phyloP scores from a whole-genome alignment of 2,329 filamentous ascomycete species.

The Aureobasidium pullulans region DNA sequence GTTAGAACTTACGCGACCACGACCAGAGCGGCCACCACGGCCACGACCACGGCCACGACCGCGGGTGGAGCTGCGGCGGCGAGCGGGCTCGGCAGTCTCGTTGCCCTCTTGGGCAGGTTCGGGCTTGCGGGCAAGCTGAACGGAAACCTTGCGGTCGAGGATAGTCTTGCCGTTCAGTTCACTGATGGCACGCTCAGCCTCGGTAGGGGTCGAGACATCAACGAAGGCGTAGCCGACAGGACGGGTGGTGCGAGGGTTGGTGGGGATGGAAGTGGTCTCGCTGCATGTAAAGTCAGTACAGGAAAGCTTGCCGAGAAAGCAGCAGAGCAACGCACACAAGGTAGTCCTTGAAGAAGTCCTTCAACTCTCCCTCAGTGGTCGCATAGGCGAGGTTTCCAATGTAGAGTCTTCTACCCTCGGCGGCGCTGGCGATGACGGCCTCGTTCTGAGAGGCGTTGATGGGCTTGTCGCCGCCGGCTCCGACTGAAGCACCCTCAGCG shows the following conservation, averaged over 20 bases:
- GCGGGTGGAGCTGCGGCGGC: constrained; percentile 48
- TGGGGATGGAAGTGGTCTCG: constrained; percentile 97
- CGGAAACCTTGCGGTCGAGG: constrained; percentile 96
- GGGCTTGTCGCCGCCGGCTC: constrained; percentile 51
- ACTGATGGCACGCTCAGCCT: constrained; percentile 90
- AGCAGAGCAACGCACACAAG: constrained; percentile 72
- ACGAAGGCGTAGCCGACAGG: constrained; percentile 99
- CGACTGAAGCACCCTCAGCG: constrained; percentile 48
- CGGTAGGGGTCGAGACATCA: constrained; percentile 86
- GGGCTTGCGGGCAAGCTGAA: constrained; percentile 96
- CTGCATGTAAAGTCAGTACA: constrained; percentile 43
- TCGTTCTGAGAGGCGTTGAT: constrained; percentile 71
- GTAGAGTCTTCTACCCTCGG: constrained; percentile 98
- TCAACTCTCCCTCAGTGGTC: constrained; percentile 99
- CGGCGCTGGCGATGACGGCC: constrained; percentile 91
- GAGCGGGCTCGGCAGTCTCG: constrained; percentile 63
- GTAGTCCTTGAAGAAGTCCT: constrained; percentile 99
- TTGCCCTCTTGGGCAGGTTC: constrained; percentile 76
- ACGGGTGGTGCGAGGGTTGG: constrained; percentile 97
- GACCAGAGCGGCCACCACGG: constrained; percentile 52
- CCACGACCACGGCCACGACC: constrained; percentile 51
- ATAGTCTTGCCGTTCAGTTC: constrained; percentile 97
- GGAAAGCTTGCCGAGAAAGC: not conserved
- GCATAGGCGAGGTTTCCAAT: constrained; percentile 99
- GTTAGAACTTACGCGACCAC: constrained; percentile 56